Conservation (phyloP, 2,329 filamentous ascomycete species). For the Chrysoporthe austroafricana region DNA sequence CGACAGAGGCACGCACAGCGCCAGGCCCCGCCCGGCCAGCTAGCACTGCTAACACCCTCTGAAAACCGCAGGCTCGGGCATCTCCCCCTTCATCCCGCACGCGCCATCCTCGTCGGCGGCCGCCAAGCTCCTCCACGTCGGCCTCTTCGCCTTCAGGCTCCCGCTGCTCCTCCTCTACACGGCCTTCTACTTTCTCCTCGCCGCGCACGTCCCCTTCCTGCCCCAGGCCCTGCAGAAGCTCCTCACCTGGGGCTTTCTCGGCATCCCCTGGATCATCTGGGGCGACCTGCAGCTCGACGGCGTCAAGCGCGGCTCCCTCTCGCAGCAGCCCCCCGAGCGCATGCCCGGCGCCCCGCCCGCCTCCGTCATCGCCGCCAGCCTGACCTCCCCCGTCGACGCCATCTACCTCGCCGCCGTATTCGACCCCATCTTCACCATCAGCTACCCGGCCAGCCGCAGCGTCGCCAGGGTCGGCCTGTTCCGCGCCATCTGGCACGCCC, state of each 20-base stretch:
- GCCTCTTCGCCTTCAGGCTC: conserved; percentile 80
- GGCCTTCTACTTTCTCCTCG: conserved; percentile 76
- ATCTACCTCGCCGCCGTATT: conserved; percentile 95
- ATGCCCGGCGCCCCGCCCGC: conserved; percentile 70
- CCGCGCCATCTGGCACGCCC: conserved; percentile 73
- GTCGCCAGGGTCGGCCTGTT: conserved; percentile 80
- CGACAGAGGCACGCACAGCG: conserved; percentile 69
- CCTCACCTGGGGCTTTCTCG: conserved; percentile 84
- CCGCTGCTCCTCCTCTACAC: conserved; percentile 74
- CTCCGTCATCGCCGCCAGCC: conserved; percentile 85
- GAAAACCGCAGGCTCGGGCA: conserved; percentile 74
- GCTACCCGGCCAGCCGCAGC: conserved; percentile 73
- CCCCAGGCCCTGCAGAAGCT: conserved; percentile 72
- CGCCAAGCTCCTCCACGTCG: conserved; percentile 65
- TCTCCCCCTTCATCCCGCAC: conserved; percentile 92
- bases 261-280: conserved; percentile 95
- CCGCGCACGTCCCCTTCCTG: conserved; percentile 70
- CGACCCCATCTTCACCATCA: conserved; percentile 89
- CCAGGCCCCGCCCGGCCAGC: conserved; percentile 10
- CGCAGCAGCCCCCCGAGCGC: conserved; percentile 71
- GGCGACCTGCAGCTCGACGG: conserved; percentile 97
- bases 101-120: conserved; percentile 66
- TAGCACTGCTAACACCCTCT: too few species aligned
- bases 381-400: conserved; percentile 90
- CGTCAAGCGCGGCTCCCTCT: conserved; percentile 86